These are phyloP conservation scores for Elsinoe ampelina DNA, from an alignment of 2,329 filamentous ascomycete species.

Conservation along the genomic window DNA sequence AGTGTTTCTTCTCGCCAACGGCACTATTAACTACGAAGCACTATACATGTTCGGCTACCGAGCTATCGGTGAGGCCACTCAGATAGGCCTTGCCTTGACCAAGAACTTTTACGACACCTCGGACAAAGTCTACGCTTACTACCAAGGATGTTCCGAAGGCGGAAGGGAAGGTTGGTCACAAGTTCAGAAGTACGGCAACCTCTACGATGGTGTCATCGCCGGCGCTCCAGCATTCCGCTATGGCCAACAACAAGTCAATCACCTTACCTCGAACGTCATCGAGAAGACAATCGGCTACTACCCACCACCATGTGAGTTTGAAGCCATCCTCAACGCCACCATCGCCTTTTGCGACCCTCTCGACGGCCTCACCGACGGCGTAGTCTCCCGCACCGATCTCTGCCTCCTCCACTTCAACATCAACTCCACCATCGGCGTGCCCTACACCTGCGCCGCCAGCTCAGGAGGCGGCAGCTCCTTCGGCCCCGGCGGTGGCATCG, in stretches of 20 bases:
- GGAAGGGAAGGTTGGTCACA: slow-evolving; percentile 43
- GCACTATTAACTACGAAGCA: slow-evolving; percentile 43
- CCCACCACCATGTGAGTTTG: slow-evolving; percentile 38
- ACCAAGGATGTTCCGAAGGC: slow-evolving; percentile 47
- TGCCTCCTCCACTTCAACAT: slow-evolving; percentile 41
- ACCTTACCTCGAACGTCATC: slow-evolving; percentile 33
- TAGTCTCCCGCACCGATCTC: slow-evolving; percentile 42
- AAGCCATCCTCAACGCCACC: slow-evolving; percentile 46
- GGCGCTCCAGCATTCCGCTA: slow-evolving; percentile 42
- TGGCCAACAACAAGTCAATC: slow-evolving; percentile 38
- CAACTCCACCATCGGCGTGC: slow-evolving; percentile 37
- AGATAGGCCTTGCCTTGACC: slow-evolving; percentile 38
- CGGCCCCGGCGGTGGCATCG: slow-evolving; percentile 1
- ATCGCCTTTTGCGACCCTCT: slow-evolving; percentile 47
- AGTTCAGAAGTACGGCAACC: slow-evolving; percentile 42
- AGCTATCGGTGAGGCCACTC: slow-evolving; percentile 44
- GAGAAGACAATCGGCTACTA: slow-evolving; percentile 34
- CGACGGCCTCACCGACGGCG: slow-evolving; percentile 47
- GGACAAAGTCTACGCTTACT: slow-evolving; percentile 39
- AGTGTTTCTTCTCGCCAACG: slow-evolving; percentile 31
- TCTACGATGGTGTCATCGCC: slow-evolving; percentile 40
- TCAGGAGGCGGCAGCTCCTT: slow-evolving; percentile 15
- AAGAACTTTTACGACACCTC: slow-evolving; percentile 30
- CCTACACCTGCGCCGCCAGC: slow-evolving; percentile 36
- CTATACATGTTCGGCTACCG: slow-evolving; percentile 44